Base-by-base conservation (phyloP, 2,329 filamentous ascomycete species). In the Xylariaceae sp. region DNA sequence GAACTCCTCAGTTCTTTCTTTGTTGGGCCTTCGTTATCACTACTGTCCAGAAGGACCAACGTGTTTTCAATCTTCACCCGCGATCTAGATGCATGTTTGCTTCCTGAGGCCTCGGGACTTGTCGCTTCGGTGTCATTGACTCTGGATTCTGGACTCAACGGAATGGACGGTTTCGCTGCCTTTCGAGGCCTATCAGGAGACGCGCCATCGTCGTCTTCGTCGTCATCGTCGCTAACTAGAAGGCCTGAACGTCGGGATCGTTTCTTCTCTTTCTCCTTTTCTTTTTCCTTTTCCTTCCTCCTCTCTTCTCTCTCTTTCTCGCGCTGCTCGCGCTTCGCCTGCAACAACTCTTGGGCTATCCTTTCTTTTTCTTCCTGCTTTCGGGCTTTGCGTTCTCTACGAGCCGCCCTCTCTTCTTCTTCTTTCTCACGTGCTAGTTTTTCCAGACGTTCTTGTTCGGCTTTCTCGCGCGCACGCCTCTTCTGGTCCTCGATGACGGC, bases 401-500 rank as follows among this genome's bases (percentile, higher is more conserved):
- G 62, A 2, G 60, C 61, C 18, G 30, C 55, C 47, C 58, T 35
- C 42, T 61, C 52, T 45, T 58, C 58, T 15, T 50, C 48, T 39
- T 64, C 44, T n/a, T 49, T 54, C 39, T 64, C 64, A 4, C 62
- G 62, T 4, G 62, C 64, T 44, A 63, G 47, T 45, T 58, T 62
- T 18, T 66, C 62, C 44, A 65, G 67, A 47, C 62, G 63, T 35
- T 69, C 66, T 55, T 67, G 65, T 44, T 72, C 65, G 11, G 55
- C 62, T 52, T 68, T 68, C 53, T 71, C 68, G 39, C 63, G 61
- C 4, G 65, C 65, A 42, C 64, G 62, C 53, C 57, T 66, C 64
- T 76, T 71, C 44, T 70, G 72, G 37, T 79, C 75, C n/a, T 76
- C 75, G 56, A 74, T 68, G 37, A 78, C 68, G 42, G 75, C 73